Percentiles rank a stretch among this genome's conserved stretches.
phyloP scores from a whole-genome alignment of 306 rosid genomes.

The Ziziphus jujuba region DNA sequence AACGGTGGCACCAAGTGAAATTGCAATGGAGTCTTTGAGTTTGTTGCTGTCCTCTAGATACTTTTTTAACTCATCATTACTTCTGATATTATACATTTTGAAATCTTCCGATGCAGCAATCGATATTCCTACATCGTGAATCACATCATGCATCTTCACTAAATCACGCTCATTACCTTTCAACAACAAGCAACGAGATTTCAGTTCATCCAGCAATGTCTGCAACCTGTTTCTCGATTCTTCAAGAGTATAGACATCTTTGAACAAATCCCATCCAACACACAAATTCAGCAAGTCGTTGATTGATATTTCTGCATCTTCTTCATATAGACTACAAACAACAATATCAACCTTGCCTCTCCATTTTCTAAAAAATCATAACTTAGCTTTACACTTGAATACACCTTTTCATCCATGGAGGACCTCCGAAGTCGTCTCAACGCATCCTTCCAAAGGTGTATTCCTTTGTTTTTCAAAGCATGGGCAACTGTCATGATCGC shows the following conservation, averaged over 20 bases:
- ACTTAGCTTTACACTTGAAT: slow-evolving; percentile 16
- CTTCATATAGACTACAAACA: slow-evolving; percentile 7
- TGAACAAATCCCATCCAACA: slow-evolving; percentile 18
- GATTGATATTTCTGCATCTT: slow-evolving; percentile 16
- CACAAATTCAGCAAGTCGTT: slow-evolving; percentile 16
- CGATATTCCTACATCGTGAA: slow-evolving; percentile 6
- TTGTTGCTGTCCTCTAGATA: background rate
- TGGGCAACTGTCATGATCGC: too few relatives aligned
- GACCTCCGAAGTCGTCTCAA: slow-evolving; percentile 11
- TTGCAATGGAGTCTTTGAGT: background rate
- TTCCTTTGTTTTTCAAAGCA: background rate
- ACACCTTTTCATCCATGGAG: background rate
- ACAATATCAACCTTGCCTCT: slow-evolving; percentile 10
- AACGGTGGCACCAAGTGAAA: background rate
- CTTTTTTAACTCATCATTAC: background rate
- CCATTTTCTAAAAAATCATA: slow-evolving; percentile 6
- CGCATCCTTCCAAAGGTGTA: slow-evolving; percentile 21
- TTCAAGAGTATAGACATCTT: background rate
- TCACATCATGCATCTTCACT: slow-evolving; percentile 13
- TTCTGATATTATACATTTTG: background rate
- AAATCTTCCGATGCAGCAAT: slow-evolving; percentile 5
- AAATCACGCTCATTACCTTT: rapidly evolving
- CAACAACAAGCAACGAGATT: slow-evolving; percentile 20
- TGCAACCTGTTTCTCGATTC: slow-evolving; percentile 29
- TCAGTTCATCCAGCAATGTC: slow-evolving; percentile 11